Base-by-base conservation (phyloP, 2,329 filamentous ascomycete genomes). In the Trematosphaeria pertusa region DNA sequence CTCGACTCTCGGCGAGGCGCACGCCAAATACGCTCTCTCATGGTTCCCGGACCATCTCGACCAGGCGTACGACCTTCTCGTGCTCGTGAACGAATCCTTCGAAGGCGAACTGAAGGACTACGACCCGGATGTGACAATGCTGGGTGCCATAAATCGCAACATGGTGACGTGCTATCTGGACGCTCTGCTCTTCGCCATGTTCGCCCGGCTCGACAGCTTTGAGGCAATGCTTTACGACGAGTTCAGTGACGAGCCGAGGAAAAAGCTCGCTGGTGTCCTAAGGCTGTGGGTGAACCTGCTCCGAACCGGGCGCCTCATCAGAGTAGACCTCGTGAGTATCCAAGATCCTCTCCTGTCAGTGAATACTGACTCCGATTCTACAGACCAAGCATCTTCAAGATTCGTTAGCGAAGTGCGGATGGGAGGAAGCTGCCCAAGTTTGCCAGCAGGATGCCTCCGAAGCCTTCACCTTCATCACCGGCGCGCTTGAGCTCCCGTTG, bases 111-210 rank as follows among this genome's bases (percentile, higher is more conserved):
- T 97, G 55, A 80, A 85, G 52, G 83, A 85, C 12, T 96, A 90
- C 73, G 81, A 90, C 44, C 84, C 90, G 7, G 80, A 81, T 42
- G 80, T 87, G 6, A 81, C 82, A 46, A 85, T 97, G 76, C 75
- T 90, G 4, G 94, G 94, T 5, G 93, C 94, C 10, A 87, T 90
- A 60, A 99, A 99, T 65, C 81, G 91, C 37, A 81, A 87, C 34
- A 84, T 83, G 37, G 91, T 96, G 26, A 97, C 93, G n/a, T 99
- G 94, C 75, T 97, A 95, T 69, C 78, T 97, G 12, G 94, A 97
- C 69, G 83, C 93, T 0, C 76, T 97, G 17, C 81, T 99, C 1
- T 97, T 97, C 69, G 88, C 93, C 69, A 97, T 99, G 91, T 97
- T 97, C 69, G 88, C 89, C 14, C 87, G 89, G 50, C 80, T 97